Conservation (phyloP, 306 rosid genomes). For the Quercus glauca region DNA sequence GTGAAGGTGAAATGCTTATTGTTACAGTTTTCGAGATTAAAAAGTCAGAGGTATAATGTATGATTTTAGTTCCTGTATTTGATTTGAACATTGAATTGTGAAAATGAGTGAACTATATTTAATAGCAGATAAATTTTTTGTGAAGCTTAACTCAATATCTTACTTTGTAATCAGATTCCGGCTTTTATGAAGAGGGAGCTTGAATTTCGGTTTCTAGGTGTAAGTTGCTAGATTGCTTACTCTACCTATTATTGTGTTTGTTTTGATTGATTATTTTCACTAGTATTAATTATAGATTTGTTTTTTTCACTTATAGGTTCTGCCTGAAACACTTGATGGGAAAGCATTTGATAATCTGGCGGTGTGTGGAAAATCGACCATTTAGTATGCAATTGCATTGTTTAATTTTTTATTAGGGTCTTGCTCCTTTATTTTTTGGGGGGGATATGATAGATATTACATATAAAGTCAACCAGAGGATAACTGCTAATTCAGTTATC, state of each 20-base stretch:
- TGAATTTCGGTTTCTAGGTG: constrained; percentile 89
- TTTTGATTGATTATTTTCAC: neutral
- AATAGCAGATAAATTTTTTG: neutral
- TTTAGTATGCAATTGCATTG: neutral
- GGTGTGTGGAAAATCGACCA: constrained; percentile 41
- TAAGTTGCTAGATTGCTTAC: constrained; percentile 34
- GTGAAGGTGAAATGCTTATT: constrained; percentile 69
- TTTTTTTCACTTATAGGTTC: constrained; percentile 48
- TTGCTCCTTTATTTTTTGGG: too few species aligned
- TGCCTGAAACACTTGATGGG: constrained; percentile 72
- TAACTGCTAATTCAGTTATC: neutral
- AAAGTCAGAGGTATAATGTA: constrained; percentile 64
- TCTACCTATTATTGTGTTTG: neutral
- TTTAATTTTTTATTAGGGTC: too few species aligned
- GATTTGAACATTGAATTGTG: neutral
- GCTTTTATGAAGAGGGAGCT: constrained; percentile 80
- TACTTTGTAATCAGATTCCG: constrained; percentile 60
- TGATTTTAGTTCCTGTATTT: constrained; percentile 11
- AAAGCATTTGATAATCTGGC: constrained; percentile 51
- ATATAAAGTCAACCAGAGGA: neutral
- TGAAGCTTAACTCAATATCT: neutral
- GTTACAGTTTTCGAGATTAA: constrained; percentile 74
- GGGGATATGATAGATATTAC: neutral
- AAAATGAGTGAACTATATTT: neutral
- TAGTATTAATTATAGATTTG: constrained; percentile 7